phyloP scores from a whole-genome alignment of 2,329 filamentous ascomycete genomes.

The Passalora sequoiae region DNA sequence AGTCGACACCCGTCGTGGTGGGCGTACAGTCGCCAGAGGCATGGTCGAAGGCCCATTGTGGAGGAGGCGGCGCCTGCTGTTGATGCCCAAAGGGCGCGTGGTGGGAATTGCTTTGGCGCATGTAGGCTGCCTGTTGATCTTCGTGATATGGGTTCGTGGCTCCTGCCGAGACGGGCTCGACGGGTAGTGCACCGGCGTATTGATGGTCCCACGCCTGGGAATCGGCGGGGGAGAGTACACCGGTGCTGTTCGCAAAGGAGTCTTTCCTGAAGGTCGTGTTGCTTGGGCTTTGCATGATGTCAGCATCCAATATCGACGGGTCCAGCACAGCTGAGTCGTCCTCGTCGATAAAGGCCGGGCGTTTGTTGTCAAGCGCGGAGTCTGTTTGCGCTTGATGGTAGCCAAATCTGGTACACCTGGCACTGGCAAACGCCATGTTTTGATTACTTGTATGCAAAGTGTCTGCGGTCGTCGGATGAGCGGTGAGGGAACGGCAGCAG shows the following conservation, averaged over 20 bases:
- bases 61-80: conserved; percentile 44
- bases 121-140: conserved; percentile 20
- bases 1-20: conserved; percentile 66
- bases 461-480: conserved; percentile 19
- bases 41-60: conserved; percentile 57
- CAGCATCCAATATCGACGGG: conserved; percentile 29
- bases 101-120: conserved; percentile 28
- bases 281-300: conserved; percentile 31
- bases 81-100: conserved; percentile 62
- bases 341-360: conserved; percentile 26
- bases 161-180: conserved; percentile 21
- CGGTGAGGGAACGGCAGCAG: conserved; percentile 27
- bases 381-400: conserved; percentile 24
- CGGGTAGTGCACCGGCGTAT: conserved; percentile 18
- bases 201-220: conserved; percentile 31
- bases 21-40: conserved; percentile 69
- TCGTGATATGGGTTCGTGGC: conserved; percentile 22
- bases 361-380: conserved; percentile 22
- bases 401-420: conserved; percentile 23
- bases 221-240: conserved; percentile 30
- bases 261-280: conserved; percentile 29
- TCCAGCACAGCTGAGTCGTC: conserved; percentile 28
- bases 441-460: conserved; percentile 24
- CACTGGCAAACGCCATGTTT: conserved; percentile 25
- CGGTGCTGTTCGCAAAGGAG: conserved; percentile 31